Evolutionary conservation across 116 monocot species (phyloP), one percentile per base, ranked within the genome.

Genomic region (Cymodocea nodosa): DNA sequence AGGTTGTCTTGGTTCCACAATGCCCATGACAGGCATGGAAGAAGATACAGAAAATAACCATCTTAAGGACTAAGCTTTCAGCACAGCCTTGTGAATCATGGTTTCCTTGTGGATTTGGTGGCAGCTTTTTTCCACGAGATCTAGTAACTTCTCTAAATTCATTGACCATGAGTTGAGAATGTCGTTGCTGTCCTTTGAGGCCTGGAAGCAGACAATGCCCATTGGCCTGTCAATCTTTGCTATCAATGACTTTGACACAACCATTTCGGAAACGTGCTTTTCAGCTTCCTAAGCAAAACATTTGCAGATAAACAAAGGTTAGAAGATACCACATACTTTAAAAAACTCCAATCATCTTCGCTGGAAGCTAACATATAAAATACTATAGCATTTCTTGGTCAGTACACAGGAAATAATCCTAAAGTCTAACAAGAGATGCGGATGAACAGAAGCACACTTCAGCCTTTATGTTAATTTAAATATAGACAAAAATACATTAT

Each of bases 91-190:
- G 72, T 91, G 91, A 40, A 97, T 78, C 97, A 97, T 97, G 56
- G 85, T 84, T 71, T 97, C 97, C 79, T 97, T 97, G 83, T 97
- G 97, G 50, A 97, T 97, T 66, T 97, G 97, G 72, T 97, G 97
- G 78, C 97, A 97, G 70, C 97, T 97, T 78, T 97, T 97, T 74
- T 88, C 97, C 7, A 97, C 97, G 9, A 97, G 97, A n/a, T 97
- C 97, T 5, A 97, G 88, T 63, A 97, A 77, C 81, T 85, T 90
- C 80, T 97, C 97, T 59, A 91, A 59, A 72, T 91, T 97, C 25
- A 60, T 63, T 0, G 97, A 73, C 97, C 97, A 98, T 4, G 88
- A 85, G 68, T 98, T 98, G 10, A 98, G 88, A n/a, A 84, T 75
- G 17, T 91, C 86, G 12, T 88, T 98, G 73, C 84, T 84, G 68